These are phyloP conservation scores for Tetraselmis chui DNA, from an alignment of 139 green algal genomes.

Conservation along the genomic window DNA sequence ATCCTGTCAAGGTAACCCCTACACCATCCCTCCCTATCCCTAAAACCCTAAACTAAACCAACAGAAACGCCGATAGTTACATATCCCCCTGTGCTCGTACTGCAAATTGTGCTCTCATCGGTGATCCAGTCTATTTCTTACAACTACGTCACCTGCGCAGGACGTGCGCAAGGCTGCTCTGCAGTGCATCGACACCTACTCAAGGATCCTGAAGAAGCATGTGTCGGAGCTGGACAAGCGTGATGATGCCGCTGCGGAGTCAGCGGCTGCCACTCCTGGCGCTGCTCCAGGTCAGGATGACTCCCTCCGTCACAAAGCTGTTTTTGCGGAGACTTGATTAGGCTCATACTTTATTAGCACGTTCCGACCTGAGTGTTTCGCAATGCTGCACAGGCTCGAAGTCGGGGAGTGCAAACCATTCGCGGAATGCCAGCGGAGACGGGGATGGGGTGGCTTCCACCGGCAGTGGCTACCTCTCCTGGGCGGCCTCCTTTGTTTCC, in stretches of 20 bases:
- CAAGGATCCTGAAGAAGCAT: conserved; percentile 26
- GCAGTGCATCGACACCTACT: conserved; percentile 41
- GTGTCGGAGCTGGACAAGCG: conserved; percentile 17
- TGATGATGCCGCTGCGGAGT: neutral
- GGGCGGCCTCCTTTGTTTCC: neutral
- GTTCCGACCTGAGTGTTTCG: no score
- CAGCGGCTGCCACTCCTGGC: neutral
- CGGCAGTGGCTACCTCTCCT: neutral
- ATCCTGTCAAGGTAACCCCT: conserved; percentile 62
- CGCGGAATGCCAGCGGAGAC: neutral
- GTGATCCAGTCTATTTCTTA: no score
- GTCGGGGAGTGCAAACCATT: neutral
- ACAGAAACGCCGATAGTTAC: no score
- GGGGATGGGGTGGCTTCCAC: neutral
- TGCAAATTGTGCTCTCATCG: no score
- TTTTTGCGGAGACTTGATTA: no score
- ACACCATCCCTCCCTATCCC: neutral
- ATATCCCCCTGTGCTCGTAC: no score
- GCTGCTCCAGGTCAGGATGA: no score
- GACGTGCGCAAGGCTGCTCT: conserved; percentile 20
- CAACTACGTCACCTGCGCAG: neutral
- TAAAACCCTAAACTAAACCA: neutral
- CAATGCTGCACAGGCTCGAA: neutral
- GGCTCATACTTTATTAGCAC: no score
- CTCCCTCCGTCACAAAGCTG: no score